Evolutionary conservation across 768 basidiomycete species (phyloP).

Genomic region (Cystobasidium tubakii): DNA sequence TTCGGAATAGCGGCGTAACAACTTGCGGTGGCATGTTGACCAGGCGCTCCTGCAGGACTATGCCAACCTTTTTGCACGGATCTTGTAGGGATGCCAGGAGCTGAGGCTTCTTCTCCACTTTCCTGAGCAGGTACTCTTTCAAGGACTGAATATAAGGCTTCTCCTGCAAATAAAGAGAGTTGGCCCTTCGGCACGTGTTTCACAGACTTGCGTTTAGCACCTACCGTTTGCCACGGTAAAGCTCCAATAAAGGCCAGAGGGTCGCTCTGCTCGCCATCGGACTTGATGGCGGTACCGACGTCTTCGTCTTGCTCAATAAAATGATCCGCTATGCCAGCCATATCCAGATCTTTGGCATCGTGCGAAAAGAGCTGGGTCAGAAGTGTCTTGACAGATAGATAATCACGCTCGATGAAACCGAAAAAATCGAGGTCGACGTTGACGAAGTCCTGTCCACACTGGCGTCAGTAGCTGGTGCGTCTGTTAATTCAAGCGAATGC

Average conservation of each 20-base stretch:
- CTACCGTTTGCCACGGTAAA: slow-evolving; percentile 6
- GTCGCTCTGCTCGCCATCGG: slow-evolving; percentile 80
- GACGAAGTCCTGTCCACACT: slow-evolving; percentile 48
- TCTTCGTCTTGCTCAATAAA: slow-evolving; percentile 63
- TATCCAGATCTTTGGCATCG: slow-evolving; percentile 67
- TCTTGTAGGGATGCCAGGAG: slow-evolving; percentile 16
- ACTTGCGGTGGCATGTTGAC: slow-evolving; percentile 95
- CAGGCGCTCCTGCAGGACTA: slow-evolving; percentile 78
- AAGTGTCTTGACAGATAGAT: slow-evolving; percentile 61
- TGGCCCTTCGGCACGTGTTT: neutral
- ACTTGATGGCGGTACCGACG: slow-evolving; percentile 86
- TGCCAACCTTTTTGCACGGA: slow-evolving; percentile 57
- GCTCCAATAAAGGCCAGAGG: slow-evolving; percentile 64
- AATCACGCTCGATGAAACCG: slow-evolving; percentile 80
- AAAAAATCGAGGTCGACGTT: slow-evolving; percentile 93
- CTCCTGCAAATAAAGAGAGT: slow-evolving; percentile 53
- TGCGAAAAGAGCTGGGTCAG: slow-evolving; percentile 60
- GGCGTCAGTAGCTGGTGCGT: neutral
- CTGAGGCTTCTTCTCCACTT: slow-evolving; percentile 41
- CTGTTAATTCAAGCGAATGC: neutral
- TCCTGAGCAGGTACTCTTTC: slow-evolving; percentile 63
- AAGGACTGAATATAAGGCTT: slow-evolving; percentile 67
- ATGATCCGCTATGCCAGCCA: slow-evolving; percentile 71
- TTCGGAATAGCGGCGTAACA: slow-evolving; percentile 82
- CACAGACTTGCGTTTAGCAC: slow-evolving; percentile 2